phyloP scores from a whole-genome alignment of 306 rosid genomes.

The Lagenaria siceraria region DNA sequence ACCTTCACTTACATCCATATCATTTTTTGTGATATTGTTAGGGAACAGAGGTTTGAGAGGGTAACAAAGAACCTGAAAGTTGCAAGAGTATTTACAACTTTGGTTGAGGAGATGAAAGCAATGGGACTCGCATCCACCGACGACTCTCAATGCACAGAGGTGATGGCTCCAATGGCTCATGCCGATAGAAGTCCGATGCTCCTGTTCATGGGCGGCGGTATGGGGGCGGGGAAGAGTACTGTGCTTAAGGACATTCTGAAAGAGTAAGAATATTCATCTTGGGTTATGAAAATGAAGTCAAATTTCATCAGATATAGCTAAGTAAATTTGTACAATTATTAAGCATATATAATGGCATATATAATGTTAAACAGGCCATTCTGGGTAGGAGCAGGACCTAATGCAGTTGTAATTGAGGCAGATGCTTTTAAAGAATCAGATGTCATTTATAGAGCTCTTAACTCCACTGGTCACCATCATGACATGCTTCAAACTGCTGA shows the following conservation, averaged over 20 bases:
- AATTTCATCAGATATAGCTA: neutral
- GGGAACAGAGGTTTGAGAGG: slow-evolving; percentile 91
- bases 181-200: slow-evolving; percentile 91
- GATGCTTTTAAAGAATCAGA: slow-evolving; percentile 97
- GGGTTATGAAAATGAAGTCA: neutral
- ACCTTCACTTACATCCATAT: neutral
- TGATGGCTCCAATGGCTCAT: slow-evolving; percentile 95
- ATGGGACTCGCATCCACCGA: slow-evolving; percentile 70
- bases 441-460: slow-evolving; percentile 83
- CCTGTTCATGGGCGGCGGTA: slow-evolving; percentile 96
- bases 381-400: slow-evolving; percentile 83
- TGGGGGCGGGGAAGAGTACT: slow-evolving; percentile 99
- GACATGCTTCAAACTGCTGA: slow-evolving; percentile 94
- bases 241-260: slow-evolving; percentile 89
- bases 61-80: slow-evolving; percentile 86
- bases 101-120: slow-evolving; percentile 94
- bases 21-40: slow-evolving; percentile 2
- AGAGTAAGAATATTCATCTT: slow-evolving; percentile 43
- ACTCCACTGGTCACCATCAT: slow-evolving; percentile 74
- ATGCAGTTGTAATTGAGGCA: slow-evolving; percentile 85
- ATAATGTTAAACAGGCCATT: slow-evolving; percentile 50
- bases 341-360: neutral
- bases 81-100: slow-evolving; percentile 79
- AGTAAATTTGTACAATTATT: neutral
- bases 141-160: slow-evolving; percentile 84